Evolutionary conservation across 257 asterid species (phyloP), one percentile per base, ranked within the genome.

Genomic region (Solanum paucissectum): DNA sequence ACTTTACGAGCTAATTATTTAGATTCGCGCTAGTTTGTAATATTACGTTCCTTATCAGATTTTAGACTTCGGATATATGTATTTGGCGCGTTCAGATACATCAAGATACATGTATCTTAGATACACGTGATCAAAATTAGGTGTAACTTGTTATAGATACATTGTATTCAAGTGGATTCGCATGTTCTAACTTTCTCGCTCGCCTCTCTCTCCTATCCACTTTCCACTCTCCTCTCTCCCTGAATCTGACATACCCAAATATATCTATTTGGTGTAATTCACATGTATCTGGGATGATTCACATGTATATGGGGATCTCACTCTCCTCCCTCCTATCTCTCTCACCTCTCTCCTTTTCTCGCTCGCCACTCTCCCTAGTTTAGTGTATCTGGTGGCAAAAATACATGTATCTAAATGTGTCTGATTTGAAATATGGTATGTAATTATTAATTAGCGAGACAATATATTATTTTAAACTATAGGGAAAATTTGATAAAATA

Each of bases 101-200:
- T 46, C 6, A 5, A 13, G 21, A 14, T 52, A 52, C 3, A 52
- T 16, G 0, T 52, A 52, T 52, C 9, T 52, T 0, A 0, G 23
- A 0, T 52, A 16, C 0, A 16, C 0, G 0, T 0, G 23, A 0
- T 52, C 9, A 52, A 52, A 52, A 52, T 0, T 52, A 52, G 9
- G 0, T 52, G 62, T 52, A 52, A 52, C 14, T 52, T 52, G 23
- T 16, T 52, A 0, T 52, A 52, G 9, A 52, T 52, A 6, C 62
- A 16, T 16, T 0, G 0, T 6, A 16, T 52, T 13, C 58, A 12
- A 46, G 58, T 46, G 20, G 6, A 46, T 5, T 52, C 0, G 0
- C 62, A 52, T 52, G 62, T 16, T 52, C 9, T 52, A 9, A 52
- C 62, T 6, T 0, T 5, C 0, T 52, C 0, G 23, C 62, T 2